Evolutionary conservation across 2,329 filamentous ascomycete genomes (phyloP).

Genomic region (Bisporella sp.): DNA sequence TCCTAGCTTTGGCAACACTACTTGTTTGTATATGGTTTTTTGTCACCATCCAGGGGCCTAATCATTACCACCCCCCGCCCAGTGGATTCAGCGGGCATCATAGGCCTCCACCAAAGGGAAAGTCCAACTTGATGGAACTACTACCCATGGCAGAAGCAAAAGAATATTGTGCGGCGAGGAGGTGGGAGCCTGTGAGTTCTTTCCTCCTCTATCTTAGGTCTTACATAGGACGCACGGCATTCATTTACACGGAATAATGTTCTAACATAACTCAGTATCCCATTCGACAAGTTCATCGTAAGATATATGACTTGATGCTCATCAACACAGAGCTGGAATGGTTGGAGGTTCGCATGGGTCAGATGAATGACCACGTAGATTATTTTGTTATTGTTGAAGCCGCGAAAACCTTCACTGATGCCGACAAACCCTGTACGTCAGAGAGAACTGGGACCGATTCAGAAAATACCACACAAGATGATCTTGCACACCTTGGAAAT

Average conservation of each 20-base stretch:
- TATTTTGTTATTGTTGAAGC: conserved; percentile 59
- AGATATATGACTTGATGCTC: conserved; percentile 54
- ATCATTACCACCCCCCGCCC: too few species aligned
- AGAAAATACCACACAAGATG: conserved; percentile 48
- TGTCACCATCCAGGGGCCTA: too few species aligned
- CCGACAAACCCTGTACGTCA: conserved; percentile 46
- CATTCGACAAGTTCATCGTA: conserved; percentile 26
- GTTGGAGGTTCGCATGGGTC: conserved; percentile 54
- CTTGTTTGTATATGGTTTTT: too few species aligned
- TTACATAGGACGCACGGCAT: too few species aligned
- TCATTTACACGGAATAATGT: too few species aligned
- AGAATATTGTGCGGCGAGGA: too few species aligned
- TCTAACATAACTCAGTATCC: background rate
- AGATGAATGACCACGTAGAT: conserved; percentile 51
- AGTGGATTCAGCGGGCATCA: too few species aligned
- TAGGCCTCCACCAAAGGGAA: too few species aligned
- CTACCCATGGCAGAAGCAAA: too few species aligned
- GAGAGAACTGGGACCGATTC: conserved; percentile 44
- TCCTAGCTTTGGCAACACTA: too few species aligned
- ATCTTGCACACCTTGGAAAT: conserved; percentile 48
- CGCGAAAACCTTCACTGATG: conserved; percentile 47
- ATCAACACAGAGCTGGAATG: conserved; percentile 59
- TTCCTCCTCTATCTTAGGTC: background rate
- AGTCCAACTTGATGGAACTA: too few species aligned
- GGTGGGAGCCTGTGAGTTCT: background rate